phyloP scores from a whole-genome alignment of 2,329 filamentous ascomycete species.

The Aspergillus fumigatus region DNA sequence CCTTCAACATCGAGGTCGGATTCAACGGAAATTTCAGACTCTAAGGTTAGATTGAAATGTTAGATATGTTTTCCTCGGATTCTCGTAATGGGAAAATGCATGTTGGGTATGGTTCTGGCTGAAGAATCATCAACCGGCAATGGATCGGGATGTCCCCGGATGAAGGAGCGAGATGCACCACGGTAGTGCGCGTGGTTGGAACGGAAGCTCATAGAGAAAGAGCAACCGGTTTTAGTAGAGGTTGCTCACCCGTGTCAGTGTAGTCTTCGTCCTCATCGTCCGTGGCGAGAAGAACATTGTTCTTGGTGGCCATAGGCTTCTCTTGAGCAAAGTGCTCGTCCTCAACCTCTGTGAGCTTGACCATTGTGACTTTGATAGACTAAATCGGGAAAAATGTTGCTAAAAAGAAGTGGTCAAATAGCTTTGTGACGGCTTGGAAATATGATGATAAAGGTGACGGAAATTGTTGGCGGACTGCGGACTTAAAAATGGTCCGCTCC shows the following conservation, averaged over 20 bases:
- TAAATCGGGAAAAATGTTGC: slow-evolving; percentile 4
- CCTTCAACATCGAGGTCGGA: slow-evolving; percentile 59
- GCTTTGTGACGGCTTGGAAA: slow-evolving; percentile 3
- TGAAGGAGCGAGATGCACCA: background rate
- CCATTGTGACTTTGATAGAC: slow-evolving; percentile 57
- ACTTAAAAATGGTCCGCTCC: slow-evolving; percentile 22
- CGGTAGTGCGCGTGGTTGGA: background rate
- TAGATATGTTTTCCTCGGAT: slow-evolving; percentile 7
- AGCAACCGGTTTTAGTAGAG: background rate
- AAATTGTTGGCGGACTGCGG: slow-evolving; percentile 23
- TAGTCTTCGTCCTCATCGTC: slow-evolving; percentile 74
- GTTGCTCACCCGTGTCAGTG: slow-evolving; percentile 76
- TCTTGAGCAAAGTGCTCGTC: slow-evolving; percentile 85
- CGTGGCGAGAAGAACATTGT: slow-evolving; percentile 49
- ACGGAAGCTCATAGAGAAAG: background rate
- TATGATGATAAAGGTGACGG: slow-evolving; percentile 10
- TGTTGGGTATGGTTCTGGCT: background rate
- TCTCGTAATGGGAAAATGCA: background rate
- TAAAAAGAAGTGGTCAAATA: slow-evolving; percentile 1
- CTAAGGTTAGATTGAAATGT: slow-evolving; percentile 39
- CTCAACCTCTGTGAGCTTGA: slow-evolving; percentile 93
- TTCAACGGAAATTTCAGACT: slow-evolving; percentile 80
- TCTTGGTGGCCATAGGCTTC: slow-evolving; percentile 59
- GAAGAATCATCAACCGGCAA: background rate
- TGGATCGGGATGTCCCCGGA: background rate